Conservation (phyloP, 2,329 filamentous ascomycete genomes). For the Fusarium sp. region DNA sequence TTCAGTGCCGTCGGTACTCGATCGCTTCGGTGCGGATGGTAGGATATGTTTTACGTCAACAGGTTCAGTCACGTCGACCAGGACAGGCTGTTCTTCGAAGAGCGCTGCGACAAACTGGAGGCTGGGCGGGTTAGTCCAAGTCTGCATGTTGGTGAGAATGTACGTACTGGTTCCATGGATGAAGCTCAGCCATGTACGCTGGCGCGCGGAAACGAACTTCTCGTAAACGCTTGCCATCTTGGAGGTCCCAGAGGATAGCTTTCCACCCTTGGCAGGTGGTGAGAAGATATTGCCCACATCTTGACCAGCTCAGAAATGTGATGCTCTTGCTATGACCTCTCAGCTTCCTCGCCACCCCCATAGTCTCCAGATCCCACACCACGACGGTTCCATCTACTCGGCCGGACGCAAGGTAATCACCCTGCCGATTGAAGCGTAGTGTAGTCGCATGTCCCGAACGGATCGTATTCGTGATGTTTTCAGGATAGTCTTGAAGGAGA, state of each 20-base stretch:
- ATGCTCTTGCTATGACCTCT: slow-evolving; percentile 94
- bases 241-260: slow-evolving; percentile 93
- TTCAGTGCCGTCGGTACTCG: slow-evolving; percentile 76
- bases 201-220: slow-evolving; percentile 93
- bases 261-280: slow-evolving; percentile 97
- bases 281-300: slow-evolving; percentile 89
- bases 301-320: slow-evolving; percentile 94
- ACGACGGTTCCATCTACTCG: slow-evolving; percentile 94
- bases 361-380: slow-evolving; percentile 97
- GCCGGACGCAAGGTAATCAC: slow-evolving; percentile 94
- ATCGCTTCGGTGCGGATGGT: slow-evolving; percentile 83
- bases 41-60: slow-evolving; percentile 81
- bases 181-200: slow-evolving; percentile 94
- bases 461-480: slow-evolving; percentile 88
- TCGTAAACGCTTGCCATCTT: slow-evolving; percentile 75
- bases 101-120: slow-evolving; percentile 89
- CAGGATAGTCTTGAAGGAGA: slow-evolving; percentile 84
- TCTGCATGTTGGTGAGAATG: neutral
- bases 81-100: slow-evolving; percentile 90
- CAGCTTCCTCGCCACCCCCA: slow-evolving; percentile 94
- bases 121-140: slow-evolving; percentile 53
- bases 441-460: slow-evolving; percentile 76
- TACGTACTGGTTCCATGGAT: slow-evolving; percentile 85
- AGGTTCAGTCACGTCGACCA: slow-evolving; percentile 82
- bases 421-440: slow-evolving; percentile 90